Conservation (phyloP, 2,329 filamentous ascomycete genomes). For the Pyrenophora seminiperda region DNA sequence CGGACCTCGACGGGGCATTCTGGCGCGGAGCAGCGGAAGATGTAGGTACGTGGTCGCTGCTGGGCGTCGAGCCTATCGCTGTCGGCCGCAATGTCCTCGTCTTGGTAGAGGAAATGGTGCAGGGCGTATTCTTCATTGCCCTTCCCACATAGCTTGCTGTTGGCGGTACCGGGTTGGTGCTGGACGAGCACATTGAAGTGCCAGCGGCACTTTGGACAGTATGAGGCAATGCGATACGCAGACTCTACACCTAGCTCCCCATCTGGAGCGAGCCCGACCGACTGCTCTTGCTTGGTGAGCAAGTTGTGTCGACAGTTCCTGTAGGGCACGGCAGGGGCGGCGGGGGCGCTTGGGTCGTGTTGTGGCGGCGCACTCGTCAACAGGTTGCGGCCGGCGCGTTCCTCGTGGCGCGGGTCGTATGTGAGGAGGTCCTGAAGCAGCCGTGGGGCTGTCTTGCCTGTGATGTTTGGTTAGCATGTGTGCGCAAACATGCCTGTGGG, state of each 20-base stretch:
- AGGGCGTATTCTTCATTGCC: conserved; percentile 58
- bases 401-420: conserved; percentile 58
- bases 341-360: conserved; percentile 49
- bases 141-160: conserved; percentile 49
- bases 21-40: conserved; percentile 64
- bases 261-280: conserved; percentile 53
- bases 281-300: conserved; percentile 62
- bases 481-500: neutral
- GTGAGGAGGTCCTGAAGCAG: conserved; percentile 58
- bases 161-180: conserved; percentile 51
- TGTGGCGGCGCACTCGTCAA: conserved; percentile 63
- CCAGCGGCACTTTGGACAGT: conserved; percentile 65
- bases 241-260: conserved; percentile 47
- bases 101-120: conserved; percentile 61
- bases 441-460: conserved; percentile 57
- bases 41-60: conserved; percentile 33
- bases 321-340: conserved; percentile 42
- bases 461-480: conserved; percentile 30
- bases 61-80: conserved; percentile 23
- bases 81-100: conserved; percentile 20
- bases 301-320: conserved; percentile 65
- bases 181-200: conserved; percentile 65
- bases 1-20: conserved; percentile 60
- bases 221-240: conserved; percentile 62
- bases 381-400: conserved; percentile 56